Evolutionary conservation across 2,329 filamentous ascomycete species (phyloP).

Genomic region (Colletotrichum falcatum): DNA sequence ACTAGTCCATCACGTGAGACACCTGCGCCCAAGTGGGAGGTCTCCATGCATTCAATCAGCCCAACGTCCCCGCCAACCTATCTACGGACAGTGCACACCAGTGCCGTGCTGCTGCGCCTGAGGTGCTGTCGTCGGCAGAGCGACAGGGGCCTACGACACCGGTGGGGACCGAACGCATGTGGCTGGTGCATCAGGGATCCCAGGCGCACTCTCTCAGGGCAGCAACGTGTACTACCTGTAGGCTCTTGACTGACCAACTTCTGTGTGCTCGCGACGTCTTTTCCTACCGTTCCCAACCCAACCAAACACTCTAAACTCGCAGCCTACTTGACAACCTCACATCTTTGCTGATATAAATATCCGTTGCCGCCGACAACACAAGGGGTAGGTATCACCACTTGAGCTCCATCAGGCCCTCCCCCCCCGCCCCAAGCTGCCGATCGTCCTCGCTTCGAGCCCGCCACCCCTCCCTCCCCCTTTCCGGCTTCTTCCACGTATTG

Average conservation of each 20-base stretch:
- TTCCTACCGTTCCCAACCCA: slow-evolving; percentile 27
- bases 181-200: slow-evolving; percentile 40
- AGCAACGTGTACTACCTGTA: slow-evolving; percentile 29
- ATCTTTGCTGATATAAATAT: slow-evolving; percentile 21
- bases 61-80: slow-evolving; percentile 25
- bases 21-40: slow-evolving; percentile 13
- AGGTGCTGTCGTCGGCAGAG: slow-evolving; percentile 26
- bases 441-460: slow-evolving; percentile 26
- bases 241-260: slow-evolving; percentile 27
- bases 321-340: slow-evolving; percentile 11
- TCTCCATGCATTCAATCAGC: not conserved
- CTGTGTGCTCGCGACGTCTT: slow-evolving; percentile 35
- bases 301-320: slow-evolving; percentile 17
- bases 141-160: slow-evolving; percentile 34
- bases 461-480: slow-evolving; percentile 17
- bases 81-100: not conserved
- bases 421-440: not conserved
- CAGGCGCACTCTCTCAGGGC: slow-evolving; percentile 25
- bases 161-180: slow-evolving; percentile 28
- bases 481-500: slow-evolving; percentile 33
- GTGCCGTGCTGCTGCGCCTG: not conserved
- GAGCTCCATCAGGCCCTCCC: slow-evolving; percentile 7
- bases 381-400: slow-evolving; percentile 1
- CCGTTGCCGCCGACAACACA: slow-evolving; percentile 20
- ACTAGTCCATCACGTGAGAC: slow-evolving; percentile 22